Conservation (phyloP, 2,329 filamentous ascomycete genomes). For the Neopestalotiopsis rosae region DNA sequence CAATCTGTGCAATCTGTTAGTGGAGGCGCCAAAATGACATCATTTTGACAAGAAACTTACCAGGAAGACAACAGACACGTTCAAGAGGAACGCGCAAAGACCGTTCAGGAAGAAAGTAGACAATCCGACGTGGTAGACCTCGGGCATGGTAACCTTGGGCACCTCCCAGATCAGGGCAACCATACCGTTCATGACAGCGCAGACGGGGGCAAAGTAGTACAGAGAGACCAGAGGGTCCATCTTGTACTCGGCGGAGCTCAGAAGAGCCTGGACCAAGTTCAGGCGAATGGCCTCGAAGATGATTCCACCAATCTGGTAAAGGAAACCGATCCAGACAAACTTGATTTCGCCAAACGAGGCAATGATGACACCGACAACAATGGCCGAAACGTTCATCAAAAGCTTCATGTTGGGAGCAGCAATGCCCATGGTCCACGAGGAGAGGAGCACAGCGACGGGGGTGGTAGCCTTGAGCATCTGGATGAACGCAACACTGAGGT, state of each 20-base stretch:
- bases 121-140: slow-evolving; percentile 76
- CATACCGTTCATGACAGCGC: slow-evolving; percentile 79
- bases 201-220: slow-evolving; percentile 89
- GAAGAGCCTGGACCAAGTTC: slow-evolving; percentile 82
- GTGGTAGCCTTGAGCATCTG: slow-evolving; percentile 99
- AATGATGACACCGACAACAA: slow-evolving; percentile 92
- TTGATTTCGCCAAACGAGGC: slow-evolving; percentile 95
- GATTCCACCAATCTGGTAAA: slow-evolving; percentile 80
- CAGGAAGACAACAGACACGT: slow-evolving; percentile 85
- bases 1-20: slow-evolving; percentile 64
- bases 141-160: slow-evolving; percentile 69
- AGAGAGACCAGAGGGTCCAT: slow-evolving; percentile 90
- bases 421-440: slow-evolving; percentile 86
- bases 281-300: slow-evolving; percentile 83
- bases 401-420: slow-evolving; percentile 84
- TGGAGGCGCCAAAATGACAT: neutral
- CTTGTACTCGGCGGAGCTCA: slow-evolving; percentile 86
- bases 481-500: slow-evolving; percentile 95
- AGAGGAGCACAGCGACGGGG: slow-evolving; percentile 88
- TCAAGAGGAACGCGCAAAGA: slow-evolving; percentile 78
- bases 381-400: slow-evolving; percentile 91
- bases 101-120: slow-evolving; percentile 78
- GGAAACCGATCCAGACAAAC: slow-evolving; percentile 81
- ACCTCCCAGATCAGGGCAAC: slow-evolving; percentile 78
- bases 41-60: slow-evolving; percentile 54